Evolutionary conservation across 2,329 filamentous ascomycete genomes (phyloP).

Genomic region (Pseudopithomyces chartarum): DNA sequence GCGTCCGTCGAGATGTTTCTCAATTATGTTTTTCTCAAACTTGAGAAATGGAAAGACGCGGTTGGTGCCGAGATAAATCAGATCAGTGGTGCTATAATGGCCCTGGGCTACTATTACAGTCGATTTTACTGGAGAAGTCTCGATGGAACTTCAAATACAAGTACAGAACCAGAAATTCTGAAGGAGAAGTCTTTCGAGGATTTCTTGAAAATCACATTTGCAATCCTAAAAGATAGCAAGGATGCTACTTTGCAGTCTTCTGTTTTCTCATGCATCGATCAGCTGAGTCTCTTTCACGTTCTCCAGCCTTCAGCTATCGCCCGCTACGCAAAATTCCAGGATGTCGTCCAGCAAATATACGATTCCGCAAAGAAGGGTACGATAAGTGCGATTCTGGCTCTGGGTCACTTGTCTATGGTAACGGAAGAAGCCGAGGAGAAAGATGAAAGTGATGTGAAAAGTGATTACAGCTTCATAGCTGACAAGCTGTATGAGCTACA

Average conservation of each 20-base stretch:
- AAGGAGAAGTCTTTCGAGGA: conserved; percentile 46
- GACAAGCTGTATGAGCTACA: conserved; percentile 75
- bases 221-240: conserved; percentile 58
- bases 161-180: background rate
- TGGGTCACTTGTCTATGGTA: conserved; percentile 77
- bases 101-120: conserved; percentile 63
- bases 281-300: conserved; percentile 64
- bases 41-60: conserved; percentile 61
- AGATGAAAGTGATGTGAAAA: conserved; percentile 38
- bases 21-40: conserved; percentile 52
- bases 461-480: conserved; percentile 61
- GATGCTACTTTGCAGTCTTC: conserved; percentile 64
- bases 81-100: conserved; percentile 65
- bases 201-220: conserved; percentile 53
- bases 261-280: conserved; percentile 62
- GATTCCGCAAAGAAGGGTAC: conserved; percentile 77
- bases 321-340: conserved; percentile 43
- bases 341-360: conserved; percentile 67
- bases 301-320: conserved; percentile 51
- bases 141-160: conserved; percentile 5
- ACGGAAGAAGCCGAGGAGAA: conserved; percentile 52
- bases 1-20: conserved; percentile 52
- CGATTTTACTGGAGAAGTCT: conserved; percentile 59
- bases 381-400: conserved; percentile 77
- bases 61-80: conserved; percentile 64